phyloP scores from a whole-genome alignment of 2,329 filamentous ascomycete genomes.

The Dothidotthia symphoricarpi region DNA sequence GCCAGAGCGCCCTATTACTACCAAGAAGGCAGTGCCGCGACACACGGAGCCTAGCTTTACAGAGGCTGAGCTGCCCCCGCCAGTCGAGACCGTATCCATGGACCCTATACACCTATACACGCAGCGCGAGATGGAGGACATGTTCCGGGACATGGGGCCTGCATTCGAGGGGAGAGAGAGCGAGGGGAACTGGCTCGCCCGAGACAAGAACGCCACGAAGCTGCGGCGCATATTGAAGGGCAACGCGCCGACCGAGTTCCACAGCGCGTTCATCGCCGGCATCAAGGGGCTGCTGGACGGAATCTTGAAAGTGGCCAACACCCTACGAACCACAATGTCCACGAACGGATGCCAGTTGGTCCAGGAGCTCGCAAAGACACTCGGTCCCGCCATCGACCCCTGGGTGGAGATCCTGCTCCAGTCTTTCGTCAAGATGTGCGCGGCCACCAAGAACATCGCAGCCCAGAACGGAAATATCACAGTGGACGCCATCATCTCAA shows the following conservation, averaged over 20 bases:
- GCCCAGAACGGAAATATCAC: constrained; percentile 79
- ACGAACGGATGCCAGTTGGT: constrained; percentile 81
- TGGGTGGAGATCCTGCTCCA: constrained; percentile 91
- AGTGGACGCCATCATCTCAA: constrained; percentile 76
- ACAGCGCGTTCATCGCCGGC: constrained; percentile 65
- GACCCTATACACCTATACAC: constrained; percentile 84
- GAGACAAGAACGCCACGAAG: constrained; percentile 77
- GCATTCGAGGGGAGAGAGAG: constrained; percentile 85
- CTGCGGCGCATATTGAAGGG: constrained; percentile 77
- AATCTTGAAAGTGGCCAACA: constrained; percentile 80
- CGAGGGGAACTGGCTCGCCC: constrained; percentile 85
- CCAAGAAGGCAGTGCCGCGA: constrained; percentile 36
- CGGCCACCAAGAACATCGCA: constrained; percentile 87
- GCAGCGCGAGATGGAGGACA: constrained; percentile 81
- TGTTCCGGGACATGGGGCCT: constrained; percentile 75
- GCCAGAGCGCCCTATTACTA: constrained; percentile 25
- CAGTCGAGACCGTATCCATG: constrained; percentile 65
- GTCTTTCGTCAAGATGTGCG: constrained; percentile 83
- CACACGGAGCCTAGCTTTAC: constrained; percentile 47
- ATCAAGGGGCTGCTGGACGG: constrained; percentile 78
- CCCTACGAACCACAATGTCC: constrained; percentile 83
- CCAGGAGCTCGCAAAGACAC: constrained; percentile 76
- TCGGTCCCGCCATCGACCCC: constrained; percentile 76
- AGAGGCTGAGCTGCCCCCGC: constrained; percentile 58
- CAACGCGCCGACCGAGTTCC: constrained; percentile 77